A percentile compares a stretch with the other conserved stretches of the same genome.
Evolutionary conservation across 202 grass and related monocot species (phyloP).

Genomic region (Saccharum hybrid): DNA sequence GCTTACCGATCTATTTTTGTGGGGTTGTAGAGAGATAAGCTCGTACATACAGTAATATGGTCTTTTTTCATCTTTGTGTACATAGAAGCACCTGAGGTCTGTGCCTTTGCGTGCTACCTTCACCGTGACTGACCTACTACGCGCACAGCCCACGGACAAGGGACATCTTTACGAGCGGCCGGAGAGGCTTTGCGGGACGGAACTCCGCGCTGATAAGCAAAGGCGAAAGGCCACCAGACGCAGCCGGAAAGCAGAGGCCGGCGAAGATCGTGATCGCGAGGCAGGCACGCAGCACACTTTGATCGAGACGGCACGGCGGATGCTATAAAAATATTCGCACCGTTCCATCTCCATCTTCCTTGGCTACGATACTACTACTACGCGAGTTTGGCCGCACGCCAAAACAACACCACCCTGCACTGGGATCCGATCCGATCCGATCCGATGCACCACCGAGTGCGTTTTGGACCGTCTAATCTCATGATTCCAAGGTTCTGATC

Average conservation of each 20-base stretch:
- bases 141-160: slow-evolving; percentile 15
- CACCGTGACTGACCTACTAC: slow-evolving; percentile 6
- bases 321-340: slow-evolving; percentile 2
- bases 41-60: too few species aligned
- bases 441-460: background rate
- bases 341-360: background rate
- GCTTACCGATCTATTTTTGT: too few species aligned
- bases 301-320: background rate
- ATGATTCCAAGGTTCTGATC: background rate
- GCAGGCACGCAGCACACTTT: background rate
- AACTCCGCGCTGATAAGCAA: slow-evolving; percentile 40
- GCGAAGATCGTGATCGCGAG: background rate
- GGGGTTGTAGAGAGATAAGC: too few species aligned
- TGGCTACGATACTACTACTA: background rate
- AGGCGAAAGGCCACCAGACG: background rate
- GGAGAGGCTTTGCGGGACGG: background rate
- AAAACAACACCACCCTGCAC: background rate
- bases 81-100: background rate
- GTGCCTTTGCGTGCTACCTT: slow-evolving; percentile 30
- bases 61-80: background rate
- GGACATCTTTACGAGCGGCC: background rate
- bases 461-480: background rate
- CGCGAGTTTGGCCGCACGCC: background rate
- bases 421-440: slow-evolving; percentile 17
- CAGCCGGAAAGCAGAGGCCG: background rate